phyloP scores from a whole-genome alignment of 257 asterid species.

The Scutellaria galericulata region DNA sequence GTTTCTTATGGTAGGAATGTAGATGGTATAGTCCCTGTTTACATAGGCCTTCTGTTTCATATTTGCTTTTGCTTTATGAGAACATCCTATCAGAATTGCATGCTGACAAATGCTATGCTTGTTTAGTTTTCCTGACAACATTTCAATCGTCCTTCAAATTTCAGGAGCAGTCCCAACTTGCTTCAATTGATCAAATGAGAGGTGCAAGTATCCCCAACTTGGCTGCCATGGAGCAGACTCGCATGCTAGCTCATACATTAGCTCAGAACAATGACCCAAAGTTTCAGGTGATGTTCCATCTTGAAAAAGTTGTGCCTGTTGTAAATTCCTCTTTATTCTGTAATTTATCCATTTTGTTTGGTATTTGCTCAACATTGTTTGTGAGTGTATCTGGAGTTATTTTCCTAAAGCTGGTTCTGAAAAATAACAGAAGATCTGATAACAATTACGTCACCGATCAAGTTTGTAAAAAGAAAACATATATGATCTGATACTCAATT shows the following conservation, averaged over 20 bases:
- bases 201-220: slow-evolving; percentile 59
- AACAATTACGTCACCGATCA: not conserved
- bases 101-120: slow-evolving; percentile 31
- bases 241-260: slow-evolving; percentile 88
- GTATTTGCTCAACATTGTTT: slow-evolving; percentile 16
- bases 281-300: slow-evolving; percentile 71
- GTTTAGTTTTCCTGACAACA: slow-evolving; percentile 10
- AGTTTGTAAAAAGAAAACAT: slow-evolving; percentile 8
- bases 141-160: slow-evolving; percentile 32
- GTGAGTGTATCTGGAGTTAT: slow-evolving; percentile 11
- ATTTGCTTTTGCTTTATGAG: slow-evolving; percentile 26
- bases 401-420: slow-evolving; percentile 7
- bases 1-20: not conserved
- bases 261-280: slow-evolving; percentile 96
- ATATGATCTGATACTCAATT: slow-evolving; percentile 23
- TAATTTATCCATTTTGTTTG: slow-evolving; percentile 26
- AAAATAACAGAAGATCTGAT: slow-evolving; percentile 3
- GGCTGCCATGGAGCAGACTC: slow-evolving; percentile 93
- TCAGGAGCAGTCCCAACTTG: slow-evolving; percentile 89
- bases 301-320: slow-evolving; percentile 28
- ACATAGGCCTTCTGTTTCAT: not conserved
- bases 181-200: slow-evolving; percentile 72
- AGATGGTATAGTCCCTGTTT: not conserved
- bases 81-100: slow-evolving; percentile 14
- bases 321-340: slow-evolving; percentile 25